phyloP scores from a whole-genome alignment of 2,329 filamentous ascomycete genomes.

The Microdochium nivale region DNA sequence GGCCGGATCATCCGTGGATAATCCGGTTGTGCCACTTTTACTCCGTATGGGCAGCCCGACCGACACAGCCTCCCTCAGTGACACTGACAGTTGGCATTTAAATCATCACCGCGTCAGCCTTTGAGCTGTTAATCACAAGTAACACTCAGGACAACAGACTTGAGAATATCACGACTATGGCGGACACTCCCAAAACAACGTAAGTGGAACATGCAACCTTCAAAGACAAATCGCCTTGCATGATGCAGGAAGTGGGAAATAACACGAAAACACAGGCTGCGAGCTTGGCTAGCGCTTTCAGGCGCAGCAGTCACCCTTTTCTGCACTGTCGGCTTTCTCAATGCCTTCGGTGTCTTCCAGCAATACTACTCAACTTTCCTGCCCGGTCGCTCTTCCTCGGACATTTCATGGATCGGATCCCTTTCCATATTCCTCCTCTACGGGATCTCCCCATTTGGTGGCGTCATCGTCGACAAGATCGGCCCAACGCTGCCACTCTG shows the following conservation, averaged over 20 bases:
- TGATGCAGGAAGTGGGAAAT: background rate
- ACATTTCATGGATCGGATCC: constrained; percentile 25
- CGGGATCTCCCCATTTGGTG: constrained; percentile 13
- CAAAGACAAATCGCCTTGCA: background rate
- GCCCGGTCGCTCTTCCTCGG: constrained; percentile 11
- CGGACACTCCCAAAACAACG: background rate
- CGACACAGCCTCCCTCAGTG: too few species aligned
- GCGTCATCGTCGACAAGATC: constrained; percentile 19
- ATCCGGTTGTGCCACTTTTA: background rate
- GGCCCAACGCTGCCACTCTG: constrained; percentile 14
- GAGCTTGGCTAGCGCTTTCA: constrained; percentile 11
- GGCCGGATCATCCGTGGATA: background rate
- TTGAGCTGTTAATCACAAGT: background rate
- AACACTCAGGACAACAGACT: background rate
- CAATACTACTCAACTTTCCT: constrained; percentile 18
- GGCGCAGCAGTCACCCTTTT: constrained; percentile 13
- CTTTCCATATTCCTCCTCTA: constrained; percentile 21
- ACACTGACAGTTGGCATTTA: background rate
- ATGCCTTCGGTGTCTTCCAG: constrained; percentile 24
- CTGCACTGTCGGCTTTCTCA: constrained; percentile 21
- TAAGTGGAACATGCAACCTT: background rate
- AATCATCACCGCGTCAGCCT: background rate
- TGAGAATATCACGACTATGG: background rate
- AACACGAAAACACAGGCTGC: background rate
- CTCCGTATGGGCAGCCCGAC: background rate